Evolutionary conservation across 306 rosid genomes (phyloP).

Genomic region (Senna siamea): DNA sequence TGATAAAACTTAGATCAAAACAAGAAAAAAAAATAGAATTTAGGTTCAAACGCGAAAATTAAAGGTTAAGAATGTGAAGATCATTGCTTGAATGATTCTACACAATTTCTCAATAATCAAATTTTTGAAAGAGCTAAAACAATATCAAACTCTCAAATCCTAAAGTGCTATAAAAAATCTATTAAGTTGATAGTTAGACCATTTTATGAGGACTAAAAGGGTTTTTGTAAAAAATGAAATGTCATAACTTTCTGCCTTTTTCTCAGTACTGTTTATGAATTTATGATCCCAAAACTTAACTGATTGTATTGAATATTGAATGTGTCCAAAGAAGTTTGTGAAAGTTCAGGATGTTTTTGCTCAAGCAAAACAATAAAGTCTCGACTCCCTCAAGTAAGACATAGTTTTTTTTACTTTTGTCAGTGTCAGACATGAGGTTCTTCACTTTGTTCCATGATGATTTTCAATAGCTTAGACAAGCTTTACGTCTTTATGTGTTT

Average conservation of each 20-base stretch:
- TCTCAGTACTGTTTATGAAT: constrained; percentile 11
- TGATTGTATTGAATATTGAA: constrained; percentile 87
- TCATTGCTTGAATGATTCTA: constrained; percentile 44
- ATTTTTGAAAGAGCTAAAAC: no score
- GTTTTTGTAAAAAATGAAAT: neutral
- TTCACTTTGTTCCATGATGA: constrained; percentile 90
- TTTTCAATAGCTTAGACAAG: constrained; percentile 81
- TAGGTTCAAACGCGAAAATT: neutral
- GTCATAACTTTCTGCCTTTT: neutral
- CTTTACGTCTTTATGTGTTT: constrained; percentile 94
- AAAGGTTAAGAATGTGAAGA: constrained; percentile 40
- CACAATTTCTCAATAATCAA: no score
- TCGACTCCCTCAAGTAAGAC: constrained; percentile 85
- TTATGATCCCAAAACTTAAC: constrained; percentile 44
- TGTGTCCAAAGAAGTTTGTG: constrained; percentile 90
- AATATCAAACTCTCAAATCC: no score
- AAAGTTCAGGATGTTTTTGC: constrained; percentile 88
- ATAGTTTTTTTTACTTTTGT: constrained; percentile 68
- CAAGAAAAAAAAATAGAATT: neutral
- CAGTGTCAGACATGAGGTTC: constrained; percentile 74
- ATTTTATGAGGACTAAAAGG: no score
- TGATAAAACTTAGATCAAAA: no score
- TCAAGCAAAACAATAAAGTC: constrained; percentile 69
- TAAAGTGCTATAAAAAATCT: no score
- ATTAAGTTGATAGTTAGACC: neutral